These are phyloP conservation scores for Anthostomella pinea DNA, from an alignment of 2,329 filamentous ascomycete genomes.

Conservation along the genomic window DNA sequence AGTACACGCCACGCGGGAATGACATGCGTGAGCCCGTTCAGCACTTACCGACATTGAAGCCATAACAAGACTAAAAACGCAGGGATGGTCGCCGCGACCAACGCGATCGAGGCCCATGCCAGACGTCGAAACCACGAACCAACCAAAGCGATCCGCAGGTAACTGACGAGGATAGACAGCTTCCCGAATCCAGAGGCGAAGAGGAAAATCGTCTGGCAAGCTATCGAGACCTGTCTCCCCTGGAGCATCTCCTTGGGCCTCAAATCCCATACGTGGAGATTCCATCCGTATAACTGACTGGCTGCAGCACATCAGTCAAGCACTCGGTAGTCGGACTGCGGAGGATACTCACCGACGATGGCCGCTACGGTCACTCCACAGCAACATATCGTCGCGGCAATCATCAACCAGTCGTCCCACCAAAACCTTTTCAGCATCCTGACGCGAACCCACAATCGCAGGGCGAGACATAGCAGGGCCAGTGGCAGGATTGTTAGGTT, in stretches of 20 bases:
- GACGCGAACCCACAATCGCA: slow-evolving; percentile 38
- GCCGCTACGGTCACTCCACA: slow-evolving; percentile 26
- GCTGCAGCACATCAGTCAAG: slow-evolving; percentile 14
- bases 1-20: background rate
- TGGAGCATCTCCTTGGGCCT: slow-evolving; percentile 23
- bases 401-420: slow-evolving; percentile 43
- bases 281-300: slow-evolving; percentile 36
- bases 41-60: slow-evolving; percentile 36
- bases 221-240: slow-evolving; percentile 38
- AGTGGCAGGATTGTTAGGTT: slow-evolving; percentile 34
- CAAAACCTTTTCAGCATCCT: slow-evolving; percentile 33
- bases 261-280: slow-evolving; percentile 38
- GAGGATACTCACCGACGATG: slow-evolving; percentile 5
- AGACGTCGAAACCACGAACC: slow-evolving; percentile 33
- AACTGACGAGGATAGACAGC: slow-evolving; percentile 39
- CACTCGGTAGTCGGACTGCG: background rate
- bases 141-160: slow-evolving; percentile 37
- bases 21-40: background rate
- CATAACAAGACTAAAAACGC: slow-evolving; percentile 36
- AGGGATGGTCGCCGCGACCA: slow-evolving; percentile 29
- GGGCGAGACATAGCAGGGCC: slow-evolving; percentile 32
- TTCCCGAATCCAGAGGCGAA: slow-evolving; percentile 38
- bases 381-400: slow-evolving; percentile 28
- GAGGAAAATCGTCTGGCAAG: slow-evolving; percentile 39
- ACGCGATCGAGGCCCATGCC: slow-evolving; percentile 27